A percentile compares a stretch with the other conserved stretches of the same genome.
Conservation (phyloP, 768 basidiomycete genomes). For the Suillus weaverae region DNA sequence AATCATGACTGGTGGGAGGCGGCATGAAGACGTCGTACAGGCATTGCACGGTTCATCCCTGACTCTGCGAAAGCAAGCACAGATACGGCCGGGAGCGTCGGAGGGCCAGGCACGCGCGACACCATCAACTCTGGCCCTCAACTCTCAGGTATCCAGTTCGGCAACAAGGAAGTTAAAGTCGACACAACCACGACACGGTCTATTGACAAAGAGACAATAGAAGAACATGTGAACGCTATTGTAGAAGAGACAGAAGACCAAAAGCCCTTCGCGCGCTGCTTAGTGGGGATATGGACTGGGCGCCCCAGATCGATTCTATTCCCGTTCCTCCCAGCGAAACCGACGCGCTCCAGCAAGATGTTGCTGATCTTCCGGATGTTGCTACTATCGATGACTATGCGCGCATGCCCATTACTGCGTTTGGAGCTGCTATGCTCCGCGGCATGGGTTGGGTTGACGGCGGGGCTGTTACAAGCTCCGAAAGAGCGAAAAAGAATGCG, state of each 20-base stretch:
- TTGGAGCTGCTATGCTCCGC: slow-evolving; percentile 88
- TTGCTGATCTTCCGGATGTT: slow-evolving; percentile 72
- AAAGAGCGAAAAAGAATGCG: slow-evolving; percentile 36
- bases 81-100: slow-evolving; percentile 72
- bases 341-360: slow-evolving; percentile 83
- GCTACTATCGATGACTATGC: slow-evolving; percentile 85
- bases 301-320: slow-evolving; percentile 59
- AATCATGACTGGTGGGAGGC: slow-evolving; percentile 90
- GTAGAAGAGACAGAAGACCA: slow-evolving; percentile 74
- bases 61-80: slow-evolving; percentile 53
- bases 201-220: slow-evolving; percentile 20
- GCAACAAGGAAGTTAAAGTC: slow-evolving; percentile 35
- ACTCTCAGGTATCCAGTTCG: slow-evolving; percentile 59
- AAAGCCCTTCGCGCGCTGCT: slow-evolving; percentile 78
- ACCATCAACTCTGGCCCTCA: slow-evolving; percentile 78
- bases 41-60: slow-evolving; percentile 53
- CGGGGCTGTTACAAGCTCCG: slow-evolving; percentile 59
- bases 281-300: slow-evolving; percentile 42
- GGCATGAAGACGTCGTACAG: slow-evolving; percentile 57
- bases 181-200: slow-evolving; percentile 1
- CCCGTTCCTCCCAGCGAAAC: slow-evolving; percentile 63
- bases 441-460: slow-evolving; percentile 98
- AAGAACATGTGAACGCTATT: slow-evolving; percentile 27
- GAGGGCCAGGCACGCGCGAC: slow-evolving; percentile 73
- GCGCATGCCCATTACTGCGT: slow-evolving; percentile 88